phyloP scores from a whole-genome alignment of 129 eudicot species.

The Daucus carota region DNA sequence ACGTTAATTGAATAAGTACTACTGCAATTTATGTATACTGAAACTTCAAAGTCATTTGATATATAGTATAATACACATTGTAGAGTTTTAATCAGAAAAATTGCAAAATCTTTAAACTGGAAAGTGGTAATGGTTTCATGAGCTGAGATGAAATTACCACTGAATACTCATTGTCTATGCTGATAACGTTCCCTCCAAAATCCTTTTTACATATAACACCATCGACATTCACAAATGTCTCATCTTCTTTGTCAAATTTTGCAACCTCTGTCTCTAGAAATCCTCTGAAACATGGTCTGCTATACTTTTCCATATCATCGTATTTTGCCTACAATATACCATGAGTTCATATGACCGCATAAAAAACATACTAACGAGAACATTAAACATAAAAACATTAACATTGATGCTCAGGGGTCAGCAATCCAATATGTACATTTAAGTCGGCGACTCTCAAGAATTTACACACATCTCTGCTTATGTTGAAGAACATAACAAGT shows the following conservation, averaged over 20 bases:
- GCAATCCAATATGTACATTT: not conserved
- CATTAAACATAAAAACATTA: too few species aligned
- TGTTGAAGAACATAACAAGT: not conserved
- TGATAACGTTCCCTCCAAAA: not conserved
- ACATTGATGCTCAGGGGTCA: not conserved
- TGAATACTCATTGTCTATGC: slow-evolving; percentile 1
- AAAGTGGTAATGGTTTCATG: not conserved
- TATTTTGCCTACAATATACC: not conserved
- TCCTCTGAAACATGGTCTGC: not conserved
- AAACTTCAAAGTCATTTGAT: not conserved
- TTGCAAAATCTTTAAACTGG: not conserved
- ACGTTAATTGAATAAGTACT: not conserved
- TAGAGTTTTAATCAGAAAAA: not conserved
- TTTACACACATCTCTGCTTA: not conserved
- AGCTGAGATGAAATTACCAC: not conserved
- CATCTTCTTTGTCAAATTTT: not conserved
- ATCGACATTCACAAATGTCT: not conserved
- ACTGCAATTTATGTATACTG: not conserved
- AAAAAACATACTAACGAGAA: not conserved
- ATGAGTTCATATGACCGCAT: not conserved
- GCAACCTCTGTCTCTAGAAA: not conserved
- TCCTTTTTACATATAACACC: not conserved
- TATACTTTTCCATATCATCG: not conserved
- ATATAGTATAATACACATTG: not conserved
- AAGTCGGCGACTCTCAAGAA: not conserved